These are phyloP conservation scores for Oenanthe sinensis DNA, from an alignment of 129 eudicot genomes.

Conservation along the genomic window DNA sequence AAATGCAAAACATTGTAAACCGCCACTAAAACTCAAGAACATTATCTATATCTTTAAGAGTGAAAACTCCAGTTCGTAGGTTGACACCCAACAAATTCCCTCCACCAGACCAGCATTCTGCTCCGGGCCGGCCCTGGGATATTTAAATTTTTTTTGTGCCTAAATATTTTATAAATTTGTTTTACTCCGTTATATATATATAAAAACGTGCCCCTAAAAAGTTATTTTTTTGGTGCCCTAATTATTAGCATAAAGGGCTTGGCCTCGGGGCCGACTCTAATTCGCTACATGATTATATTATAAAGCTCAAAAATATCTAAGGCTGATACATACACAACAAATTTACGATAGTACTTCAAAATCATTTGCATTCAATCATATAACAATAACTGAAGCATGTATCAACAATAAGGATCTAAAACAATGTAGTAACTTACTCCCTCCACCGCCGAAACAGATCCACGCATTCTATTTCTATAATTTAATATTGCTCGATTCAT, in stretches of 20 bases:
- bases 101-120: background rate
- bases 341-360: background rate
- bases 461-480: conserved; percentile 27
- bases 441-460: conserved; percentile 14
- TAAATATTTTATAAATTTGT: too few species aligned
- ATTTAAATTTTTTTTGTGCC: too few species aligned
- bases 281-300: background rate
- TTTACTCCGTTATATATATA: too few species aligned
- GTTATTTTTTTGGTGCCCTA: too few species aligned
- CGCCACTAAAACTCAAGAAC: background rate
- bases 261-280: too few species aligned
- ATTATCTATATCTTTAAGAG: background rate
- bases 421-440: conserved; percentile 28
- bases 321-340: background rate
- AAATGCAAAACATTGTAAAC: background rate
- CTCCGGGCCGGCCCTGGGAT: too few species aligned
- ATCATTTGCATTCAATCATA: background rate
- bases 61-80: background rate
- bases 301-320: background rate
- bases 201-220: too few species aligned
- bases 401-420: background rate
- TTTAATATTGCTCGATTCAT: conserved; percentile 70
- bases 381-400: background rate
- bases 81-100: background rate
- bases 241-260: too few species aligned